Base-by-base conservation (phyloP, 352 stramenopile species). In the Vaucheria bursata region DNA sequence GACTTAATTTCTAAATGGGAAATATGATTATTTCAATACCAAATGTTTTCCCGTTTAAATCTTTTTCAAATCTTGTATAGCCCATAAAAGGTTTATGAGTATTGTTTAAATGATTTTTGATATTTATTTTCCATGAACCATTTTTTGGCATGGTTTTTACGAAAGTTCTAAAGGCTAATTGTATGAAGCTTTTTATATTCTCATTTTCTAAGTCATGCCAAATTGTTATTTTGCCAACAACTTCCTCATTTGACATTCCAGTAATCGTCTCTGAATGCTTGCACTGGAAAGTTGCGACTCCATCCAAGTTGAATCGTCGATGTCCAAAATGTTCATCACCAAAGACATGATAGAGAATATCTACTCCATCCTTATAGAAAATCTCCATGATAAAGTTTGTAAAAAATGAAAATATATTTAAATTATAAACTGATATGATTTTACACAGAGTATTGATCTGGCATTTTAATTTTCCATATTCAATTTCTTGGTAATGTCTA, bases 111-210 rank as follows among this genome's bases (percentile, higher is more conserved):
- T 59, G 45, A 59, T 59, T 59, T 25, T 59, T 59, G 45, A 59
- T 59, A 59, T 59, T 59, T 59, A 59, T 25, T 59, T 59, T 59
- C 45, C 45, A 59, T 59, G 45, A 59, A 59, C 12, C 12, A 18
- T 18, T 18, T 18, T 18, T 59, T 25, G 45, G 45, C 18, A 59
- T 18, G 45, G 18, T 18, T 18, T 59, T 59, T 18, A 59, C 12
- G 45, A 59, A 59, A 59, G 18, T 18, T 25, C 25, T 59, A 18
- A 59, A 18, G 45, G 12, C 25, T 25, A 59, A 18, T 25, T 59
- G 18, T 25, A 59, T 25, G 25, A 59, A 59, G 45, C 45, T 59
- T 25, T 18, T 25, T 25, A 59, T 59, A 25, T 18, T 25, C 45
- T 18, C 12, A 59, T 59, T 25, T 18, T 18, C 25, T 18, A 59